Percentiles rank a stretch among this genome's conserved stretches.
phyloP scores from a whole-genome alignment of 805 yeast genomes.

The Wickerhamiella hasegawae region DNA sequence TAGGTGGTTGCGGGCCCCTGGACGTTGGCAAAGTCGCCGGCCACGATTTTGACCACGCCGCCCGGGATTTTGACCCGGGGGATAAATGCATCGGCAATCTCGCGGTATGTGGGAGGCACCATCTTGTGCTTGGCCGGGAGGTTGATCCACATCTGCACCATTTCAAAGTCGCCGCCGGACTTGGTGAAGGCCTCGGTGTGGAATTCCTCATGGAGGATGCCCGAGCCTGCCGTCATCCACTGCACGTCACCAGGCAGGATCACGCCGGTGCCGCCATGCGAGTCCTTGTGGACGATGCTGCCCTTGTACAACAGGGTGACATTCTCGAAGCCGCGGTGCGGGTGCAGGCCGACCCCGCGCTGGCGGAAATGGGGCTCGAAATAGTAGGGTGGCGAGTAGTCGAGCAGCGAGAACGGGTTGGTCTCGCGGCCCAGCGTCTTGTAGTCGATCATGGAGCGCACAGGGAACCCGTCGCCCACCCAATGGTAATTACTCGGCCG shows the following conservation, averaged over 20 bases:
- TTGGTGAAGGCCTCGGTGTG: constrained; percentile 40
- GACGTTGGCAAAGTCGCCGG: constrained; percentile 56
- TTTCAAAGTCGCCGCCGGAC: constrained; percentile 30
- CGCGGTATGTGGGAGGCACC: constrained; percentile 61
- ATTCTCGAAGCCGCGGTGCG: constrained; percentile 76
- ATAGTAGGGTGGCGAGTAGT: constrained; percentile 6
- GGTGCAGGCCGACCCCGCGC: constrained; percentile 26
- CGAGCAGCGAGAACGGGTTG: constrained; percentile 7
- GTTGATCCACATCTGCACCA: constrained; percentile 83
- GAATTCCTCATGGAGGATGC: constrained; percentile 76
- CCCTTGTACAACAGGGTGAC: constrained; percentile 52
- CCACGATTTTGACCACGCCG: constrained; percentile 44
- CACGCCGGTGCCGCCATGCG: constrained; percentile 70
- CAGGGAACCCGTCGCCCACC: constrained; percentile 8
- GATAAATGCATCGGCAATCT: constrained; percentile 50
- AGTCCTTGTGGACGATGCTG: constrained; percentile 66
- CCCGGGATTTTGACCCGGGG: constrained; percentile 55
- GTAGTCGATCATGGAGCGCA: constrained; percentile 2
- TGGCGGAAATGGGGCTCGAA: constrained; percentile 3
- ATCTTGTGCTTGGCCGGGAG: constrained; percentile 49
- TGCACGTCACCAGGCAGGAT: constrained; percentile 73
- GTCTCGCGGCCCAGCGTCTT: constrained; percentile 1
- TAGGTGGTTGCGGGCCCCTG: constrained; percentile 4
- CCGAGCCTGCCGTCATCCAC: constrained; percentile 88
- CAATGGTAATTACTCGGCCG: no score